A percentile compares a stretch with the other conserved stretches of the same genome.
phyloP scores from a whole-genome alignment of 768 basidiomycete genomes.

The Boletus vinaceobasis region DNA sequence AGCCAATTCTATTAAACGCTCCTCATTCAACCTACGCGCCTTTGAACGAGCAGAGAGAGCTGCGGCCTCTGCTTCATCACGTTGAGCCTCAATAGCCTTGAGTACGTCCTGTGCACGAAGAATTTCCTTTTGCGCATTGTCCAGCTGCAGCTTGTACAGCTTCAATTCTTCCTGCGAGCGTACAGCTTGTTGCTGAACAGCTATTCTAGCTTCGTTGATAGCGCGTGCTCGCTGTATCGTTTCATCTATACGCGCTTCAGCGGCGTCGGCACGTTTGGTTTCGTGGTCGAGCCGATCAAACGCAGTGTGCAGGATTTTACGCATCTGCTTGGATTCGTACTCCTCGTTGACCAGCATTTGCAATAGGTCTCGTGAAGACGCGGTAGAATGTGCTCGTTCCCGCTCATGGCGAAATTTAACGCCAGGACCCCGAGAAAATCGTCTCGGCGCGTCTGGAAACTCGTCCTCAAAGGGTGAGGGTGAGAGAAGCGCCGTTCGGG shows the following conservation, averaged over 20 bases:
- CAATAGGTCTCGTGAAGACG: conserved; percentile 30
- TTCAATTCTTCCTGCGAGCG: conserved; percentile 46
- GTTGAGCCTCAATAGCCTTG: conserved; percentile 44
- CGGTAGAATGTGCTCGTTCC: conserved; percentile 32
- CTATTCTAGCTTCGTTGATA: conserved; percentile 31
- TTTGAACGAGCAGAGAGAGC: conserved; percentile 44
- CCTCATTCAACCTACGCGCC: conserved; percentile 44
- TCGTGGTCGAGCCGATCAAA: conserved; percentile 39
- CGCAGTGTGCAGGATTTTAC: conserved; percentile 35
- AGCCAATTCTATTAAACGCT: conserved; percentile 46
- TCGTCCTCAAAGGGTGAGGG: conserved; percentile 17
- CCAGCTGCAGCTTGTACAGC: conserved; percentile 56
- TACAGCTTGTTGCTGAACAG: conserved; percentile 29
- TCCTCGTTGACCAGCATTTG: conserved; percentile 38
- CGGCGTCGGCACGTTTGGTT: conserved; percentile 33
- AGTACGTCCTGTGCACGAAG: conserved; percentile 51
- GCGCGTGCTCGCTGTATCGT: conserved; percentile 26
- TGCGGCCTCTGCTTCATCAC: conserved; percentile 47
- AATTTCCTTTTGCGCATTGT: conserved; percentile 59
- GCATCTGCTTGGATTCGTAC: conserved; percentile 38
- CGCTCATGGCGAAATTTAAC: conserved; percentile 33
- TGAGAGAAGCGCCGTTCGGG: conserved; percentile 28
- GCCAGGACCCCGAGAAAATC: conserved; percentile 28
- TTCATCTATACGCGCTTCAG: conserved; percentile 33
- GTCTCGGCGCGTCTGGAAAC: not conserved